phyloP scores from a whole-genome alignment of 2,329 filamentous ascomycete species.

The Pestalotiopsis sp. region DNA sequence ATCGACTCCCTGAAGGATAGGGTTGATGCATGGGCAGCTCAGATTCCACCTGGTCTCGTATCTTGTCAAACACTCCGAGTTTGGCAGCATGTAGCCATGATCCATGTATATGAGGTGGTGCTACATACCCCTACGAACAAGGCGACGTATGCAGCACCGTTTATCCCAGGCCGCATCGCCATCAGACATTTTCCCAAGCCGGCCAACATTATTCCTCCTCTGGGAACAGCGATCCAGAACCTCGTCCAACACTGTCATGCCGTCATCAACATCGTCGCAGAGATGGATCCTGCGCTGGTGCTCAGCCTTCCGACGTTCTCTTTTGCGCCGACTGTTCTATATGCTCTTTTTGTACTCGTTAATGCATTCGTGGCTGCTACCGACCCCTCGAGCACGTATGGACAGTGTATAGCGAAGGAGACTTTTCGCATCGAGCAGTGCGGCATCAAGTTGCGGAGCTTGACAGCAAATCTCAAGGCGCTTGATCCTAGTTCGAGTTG shows the following conservation, averaged over 20 bases:
- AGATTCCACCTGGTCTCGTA: conserved; percentile 5
- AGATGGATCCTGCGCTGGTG: neutral
- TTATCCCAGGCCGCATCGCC: conserved; percentile 19
- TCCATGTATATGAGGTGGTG: conserved; percentile 19
- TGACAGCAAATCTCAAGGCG: neutral
- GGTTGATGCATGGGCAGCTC: conserved; percentile 8
- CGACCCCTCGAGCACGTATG: conserved; percentile 2
- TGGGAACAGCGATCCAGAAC: neutral
- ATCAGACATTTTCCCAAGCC: conserved; percentile 17
- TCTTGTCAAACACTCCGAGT: conserved; percentile 4
- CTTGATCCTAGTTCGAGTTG: conserved; percentile 4
- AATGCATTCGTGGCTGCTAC: conserved; percentile 8
- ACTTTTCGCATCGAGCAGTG: conserved; percentile 6
- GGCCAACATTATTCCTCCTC: conserved; percentile 6
- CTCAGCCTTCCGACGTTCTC: conserved; percentile 12
- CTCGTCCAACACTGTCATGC: conserved; percentile 12
- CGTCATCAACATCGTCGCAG: conserved; percentile 4
- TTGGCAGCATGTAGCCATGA: conserved; percentile 15
- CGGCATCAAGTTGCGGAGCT: neutral
- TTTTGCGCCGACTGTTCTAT: conserved; percentile 1
- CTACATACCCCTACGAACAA: conserved; percentile 22
- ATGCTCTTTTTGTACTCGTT: conserved; percentile 12
- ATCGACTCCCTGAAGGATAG: conserved; percentile 4
- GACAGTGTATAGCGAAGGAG: neutral
- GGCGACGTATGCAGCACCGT: conserved; percentile 19